Evolutionary conservation across 2,329 filamentous ascomycete genomes (phyloP), one percentile per base, ranked within the genome.

Genomic region (Calonectria hongkongensis): DNA sequence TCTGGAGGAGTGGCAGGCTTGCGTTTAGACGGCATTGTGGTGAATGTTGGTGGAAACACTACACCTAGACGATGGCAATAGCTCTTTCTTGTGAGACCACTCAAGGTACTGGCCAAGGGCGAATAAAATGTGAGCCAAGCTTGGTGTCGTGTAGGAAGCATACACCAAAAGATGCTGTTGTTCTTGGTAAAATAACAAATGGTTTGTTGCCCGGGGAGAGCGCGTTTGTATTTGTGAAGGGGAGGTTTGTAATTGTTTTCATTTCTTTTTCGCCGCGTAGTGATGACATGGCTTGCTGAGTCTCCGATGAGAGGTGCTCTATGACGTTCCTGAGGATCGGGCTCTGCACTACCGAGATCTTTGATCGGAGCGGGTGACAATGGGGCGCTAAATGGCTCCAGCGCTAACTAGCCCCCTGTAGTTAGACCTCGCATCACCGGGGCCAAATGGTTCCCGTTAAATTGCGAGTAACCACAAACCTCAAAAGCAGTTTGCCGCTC

Each of bases 1-100:
- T 76, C 78, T 8, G 76, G 66, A 10, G 75, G 69, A 9, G 74
- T 63, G 5, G 76, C 36, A 4, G 79, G 71, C 69, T 82, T 83
- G 62, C 82, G 82, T 72, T 83, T 84, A 41, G 77, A 45, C 41
- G 81, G 72, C 82, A 84, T 84, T 36, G 79, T 81, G 58, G 71
- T 36, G 36, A 78, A 77, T 12, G 21, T 50, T 28, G 6, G 50
- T 15, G 33, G 39, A 16, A 28, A 47, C 13, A 25, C 25, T 4
- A 21, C 16, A 27, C 9, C 25, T 10, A 41, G 43, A 16, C 12
- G 30, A 47, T 71, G 12, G 8, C 18, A 18, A 18, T 9, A 36
- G 21, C 21, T 33, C 36, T 45, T 27, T 39, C 16, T 9, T 27
- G 16, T 47, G 45, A 16, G n/a, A 16, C 43, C 18, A 33, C 25